Evolutionary conservation across 2,329 filamentous ascomycete genomes (phyloP).

Genomic region (Mycocentrospora acerina): DNA sequence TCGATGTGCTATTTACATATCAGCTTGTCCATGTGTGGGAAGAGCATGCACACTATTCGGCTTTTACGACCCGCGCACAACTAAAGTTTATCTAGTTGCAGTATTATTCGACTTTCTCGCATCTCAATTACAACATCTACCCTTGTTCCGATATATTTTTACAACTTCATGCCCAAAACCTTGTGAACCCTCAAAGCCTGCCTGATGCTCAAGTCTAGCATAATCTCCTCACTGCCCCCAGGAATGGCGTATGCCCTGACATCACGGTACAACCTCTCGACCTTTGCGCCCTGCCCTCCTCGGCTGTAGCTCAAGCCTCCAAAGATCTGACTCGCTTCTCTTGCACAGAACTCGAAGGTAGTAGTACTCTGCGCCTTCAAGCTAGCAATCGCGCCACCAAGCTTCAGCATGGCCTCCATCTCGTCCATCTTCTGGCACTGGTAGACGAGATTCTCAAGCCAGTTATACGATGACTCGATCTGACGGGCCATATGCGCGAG

Average conservation of each 20-base stretch:
- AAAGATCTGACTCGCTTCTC: slow-evolving; percentile 96
- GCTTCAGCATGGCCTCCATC: slow-evolving; percentile 91
- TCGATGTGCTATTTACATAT: too few species aligned
- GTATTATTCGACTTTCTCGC: too few species aligned
- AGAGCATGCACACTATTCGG: too few species aligned
- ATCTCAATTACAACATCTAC: too few species aligned
- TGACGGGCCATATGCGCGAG: slow-evolving; percentile 97
- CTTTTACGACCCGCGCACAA: too few species aligned
- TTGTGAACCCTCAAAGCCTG: slow-evolving; percentile 87
- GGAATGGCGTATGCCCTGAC: slow-evolving; percentile 94
- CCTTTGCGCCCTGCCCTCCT: slow-evolving; percentile 91
- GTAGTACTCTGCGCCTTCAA: slow-evolving; percentile 93
- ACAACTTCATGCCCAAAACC: slow-evolving; percentile 94
- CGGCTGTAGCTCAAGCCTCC: slow-evolving; percentile 89
- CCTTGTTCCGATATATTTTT: too few species aligned
- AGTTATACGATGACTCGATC: slow-evolving; percentile 95
- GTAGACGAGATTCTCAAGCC: slow-evolving; percentile 93
- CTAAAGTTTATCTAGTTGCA: too few species aligned
- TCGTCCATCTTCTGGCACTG: slow-evolving; percentile 93
- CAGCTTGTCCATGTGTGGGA: too few species aligned
- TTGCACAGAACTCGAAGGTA: slow-evolving; percentile 96
- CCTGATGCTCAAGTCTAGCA: slow-evolving; percentile 93
- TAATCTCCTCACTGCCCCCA: slow-evolving; percentile 96
- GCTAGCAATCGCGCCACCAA: slow-evolving; percentile 89
- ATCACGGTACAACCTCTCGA: slow-evolving; percentile 92